Base-by-base conservation (phyloP, 495 filamentous ascomycete genomes). In the Aspergillus olivimuriae region DNA sequence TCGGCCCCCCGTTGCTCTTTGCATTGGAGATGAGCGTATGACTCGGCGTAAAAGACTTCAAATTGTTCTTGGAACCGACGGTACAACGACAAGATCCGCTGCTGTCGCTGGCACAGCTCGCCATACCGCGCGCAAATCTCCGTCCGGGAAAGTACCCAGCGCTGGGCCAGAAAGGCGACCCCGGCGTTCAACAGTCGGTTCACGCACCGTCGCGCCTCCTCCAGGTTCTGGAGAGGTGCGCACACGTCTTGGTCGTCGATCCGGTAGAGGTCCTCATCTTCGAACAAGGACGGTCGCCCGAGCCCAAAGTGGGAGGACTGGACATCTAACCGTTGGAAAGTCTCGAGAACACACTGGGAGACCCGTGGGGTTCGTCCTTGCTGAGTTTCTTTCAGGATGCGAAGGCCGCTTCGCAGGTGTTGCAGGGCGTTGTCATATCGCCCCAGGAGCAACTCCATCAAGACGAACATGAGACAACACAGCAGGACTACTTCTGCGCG, bases 391-490 rank as follows among this genome's bases (percentile, higher is more conserved):
- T 32, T 23, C 0, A 46, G 34, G 9, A 46, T 46, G 5, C 34
- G 18, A 9, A 39, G 16, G 11, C 43, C 43, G 5, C 22, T 21
- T 2, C 24, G 43, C 9, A 46, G 35, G 33, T 46, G 43, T 2
- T 11, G n/a, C 2, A 46, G 22, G 3, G 43, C 23, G 12, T 15
- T 9, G 8, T 32, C 26, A 33, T 46, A 46, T 9, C 33, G 14
- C 1, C 24, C 22, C 7, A 26, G 21, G 1, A 46, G 8, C 15
- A 31, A 18, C 23, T 28, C 43, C 2, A 14, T 5, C 22, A 46
- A 16, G 1, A 39, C 15, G 20, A 46, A 46, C 15, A 46, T 23
- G 9, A 46, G 23, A 10, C 43, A 46, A 26, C 43, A 46, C 5
- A 46, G 34, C 24, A 39, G 19, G 2, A 22, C 38, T 6, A 37